phyloP scores from a whole-genome alignment of 2,329 filamentous ascomycete species.

The Alternaria gansuensis region DNA sequence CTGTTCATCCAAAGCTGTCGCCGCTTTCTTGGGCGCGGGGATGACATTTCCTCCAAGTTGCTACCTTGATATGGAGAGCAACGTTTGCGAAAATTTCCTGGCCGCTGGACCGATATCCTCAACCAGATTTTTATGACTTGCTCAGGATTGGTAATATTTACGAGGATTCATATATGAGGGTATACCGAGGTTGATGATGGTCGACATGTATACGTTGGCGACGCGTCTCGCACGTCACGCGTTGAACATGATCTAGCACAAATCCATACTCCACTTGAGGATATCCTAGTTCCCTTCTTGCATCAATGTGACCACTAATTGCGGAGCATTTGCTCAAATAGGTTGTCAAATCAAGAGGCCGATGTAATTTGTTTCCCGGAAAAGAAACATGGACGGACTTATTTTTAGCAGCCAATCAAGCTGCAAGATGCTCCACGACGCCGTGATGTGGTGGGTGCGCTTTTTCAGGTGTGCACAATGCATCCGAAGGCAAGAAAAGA shows the following conservation, averaged over 20 bases:
- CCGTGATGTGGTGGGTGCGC: background rate
- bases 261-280: background rate
- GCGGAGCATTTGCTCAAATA: background rate
- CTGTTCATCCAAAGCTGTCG: background rate
- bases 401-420: background rate
- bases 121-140: background rate
- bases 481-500: background rate
- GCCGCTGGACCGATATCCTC: background rate
- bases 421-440: background rate
- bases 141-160: constrained; percentile 1
- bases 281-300: background rate
- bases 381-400: background rate
- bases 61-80: background rate
- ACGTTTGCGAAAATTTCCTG: background rate
- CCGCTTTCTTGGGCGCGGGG: background rate
- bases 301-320: background rate
- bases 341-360: background rate
- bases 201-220: background rate
- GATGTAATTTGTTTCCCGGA: constrained; percentile 4
- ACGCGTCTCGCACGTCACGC: background rate
- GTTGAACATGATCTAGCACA: background rate
- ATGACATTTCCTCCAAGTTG: background rate
- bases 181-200: constrained; percentile 1
- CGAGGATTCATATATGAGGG: constrained; percentile 8
- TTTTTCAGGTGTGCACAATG: background rate